phyloP scores from a whole-genome alignment of 805 yeast genomes.

The Suhomyces vadensis region DNA sequence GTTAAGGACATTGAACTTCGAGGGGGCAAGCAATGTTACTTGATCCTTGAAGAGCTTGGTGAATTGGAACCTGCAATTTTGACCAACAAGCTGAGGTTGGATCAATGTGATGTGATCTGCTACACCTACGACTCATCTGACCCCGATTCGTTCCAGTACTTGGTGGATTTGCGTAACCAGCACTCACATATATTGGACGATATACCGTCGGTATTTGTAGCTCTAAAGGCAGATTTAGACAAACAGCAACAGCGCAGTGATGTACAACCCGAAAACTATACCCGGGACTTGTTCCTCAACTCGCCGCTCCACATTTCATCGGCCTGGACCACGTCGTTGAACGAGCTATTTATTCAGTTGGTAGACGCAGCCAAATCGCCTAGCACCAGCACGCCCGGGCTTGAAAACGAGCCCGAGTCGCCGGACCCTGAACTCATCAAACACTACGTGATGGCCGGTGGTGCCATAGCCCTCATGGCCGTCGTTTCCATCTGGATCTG shows the following conservation, averaged over 20 bases:
- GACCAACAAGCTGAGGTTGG: conserved; percentile 65
- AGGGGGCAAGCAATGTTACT: conserved; percentile 94
- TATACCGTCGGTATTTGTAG: conserved; percentile 85
- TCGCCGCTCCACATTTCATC: conserved; percentile 92
- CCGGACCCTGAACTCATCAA: conserved; percentile 47
- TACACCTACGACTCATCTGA: conserved; percentile 91
- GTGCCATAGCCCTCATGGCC: conserved; percentile 68
- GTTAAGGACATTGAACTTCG: conserved; percentile 90
- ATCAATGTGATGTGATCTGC: conserved; percentile 89
- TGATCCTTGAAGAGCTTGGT: conserved; percentile 88
- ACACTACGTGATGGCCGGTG: conserved; percentile 62
- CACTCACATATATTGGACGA: conserved; percentile 58
- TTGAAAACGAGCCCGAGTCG: conserved; percentile 61
- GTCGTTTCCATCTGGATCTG: conserved; percentile 66
- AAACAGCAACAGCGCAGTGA: conserved; percentile 90
- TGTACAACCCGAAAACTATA: conserved; percentile 83
- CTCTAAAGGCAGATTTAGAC: conserved; percentile 92
- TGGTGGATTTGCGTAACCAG: conserved; percentile 65
- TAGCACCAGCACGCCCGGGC: conserved; percentile 71
- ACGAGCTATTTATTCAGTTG: conserved; percentile 80
- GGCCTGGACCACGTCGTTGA: conserved; percentile 82
- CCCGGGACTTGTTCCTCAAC: conserved; percentile 61
- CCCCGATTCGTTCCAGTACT: conserved; percentile 87
- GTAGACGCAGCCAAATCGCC: conserved; percentile 89
- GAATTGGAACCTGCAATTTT: conserved; percentile 81